Conservation (phyloP, 2,329 filamentous ascomycete species). For the Corynespora cassiicola region DNA sequence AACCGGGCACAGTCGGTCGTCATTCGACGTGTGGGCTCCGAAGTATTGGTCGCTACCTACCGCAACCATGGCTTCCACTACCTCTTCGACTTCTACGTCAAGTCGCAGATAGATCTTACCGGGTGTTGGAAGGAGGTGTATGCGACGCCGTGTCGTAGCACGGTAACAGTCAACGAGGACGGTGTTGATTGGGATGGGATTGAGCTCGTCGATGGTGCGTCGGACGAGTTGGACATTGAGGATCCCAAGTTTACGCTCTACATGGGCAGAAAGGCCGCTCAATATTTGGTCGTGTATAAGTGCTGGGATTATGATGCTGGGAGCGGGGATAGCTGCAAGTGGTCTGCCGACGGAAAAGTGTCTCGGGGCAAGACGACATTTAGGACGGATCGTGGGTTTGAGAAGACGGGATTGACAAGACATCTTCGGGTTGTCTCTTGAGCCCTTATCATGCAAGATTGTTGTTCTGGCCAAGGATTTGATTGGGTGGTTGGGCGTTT, state of each 20-base stretch:
- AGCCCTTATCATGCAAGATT: background rate
- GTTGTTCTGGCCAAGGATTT: conserved; percentile 2
- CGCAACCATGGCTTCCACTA: conserved; percentile 20
- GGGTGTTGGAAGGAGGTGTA: conserved; percentile 19
- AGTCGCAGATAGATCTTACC: conserved; percentile 8
- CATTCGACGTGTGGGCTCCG: conserved; percentile 16
- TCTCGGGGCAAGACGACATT: background rate
- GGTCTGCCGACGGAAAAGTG: conserved; percentile 1
- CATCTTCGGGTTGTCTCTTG: background rate
- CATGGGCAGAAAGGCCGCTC: conserved; percentile 1
- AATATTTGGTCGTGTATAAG: background rate
- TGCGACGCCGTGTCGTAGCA: conserved; percentile 11
- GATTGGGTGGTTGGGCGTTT: conserved; percentile 8
- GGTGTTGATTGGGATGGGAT: conserved; percentile 17
- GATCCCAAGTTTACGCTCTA: conserved; percentile 16
- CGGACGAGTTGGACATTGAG: conserved; percentile 6
- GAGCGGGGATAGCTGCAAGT: background rate
- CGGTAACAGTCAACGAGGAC: conserved; percentile 9
- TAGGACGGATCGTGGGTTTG: background rate
- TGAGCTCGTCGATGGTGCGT: background rate
- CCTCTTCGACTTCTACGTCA: conserved; percentile 17
- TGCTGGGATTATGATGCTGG: background rate
- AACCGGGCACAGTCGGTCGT: conserved; percentile 6
- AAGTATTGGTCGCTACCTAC: conserved; percentile 19
- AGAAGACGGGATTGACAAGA: background rate